Conservation (phyloP, 2,329 filamentous ascomycete species). For the Pestalotiopsis sp. region DNA sequence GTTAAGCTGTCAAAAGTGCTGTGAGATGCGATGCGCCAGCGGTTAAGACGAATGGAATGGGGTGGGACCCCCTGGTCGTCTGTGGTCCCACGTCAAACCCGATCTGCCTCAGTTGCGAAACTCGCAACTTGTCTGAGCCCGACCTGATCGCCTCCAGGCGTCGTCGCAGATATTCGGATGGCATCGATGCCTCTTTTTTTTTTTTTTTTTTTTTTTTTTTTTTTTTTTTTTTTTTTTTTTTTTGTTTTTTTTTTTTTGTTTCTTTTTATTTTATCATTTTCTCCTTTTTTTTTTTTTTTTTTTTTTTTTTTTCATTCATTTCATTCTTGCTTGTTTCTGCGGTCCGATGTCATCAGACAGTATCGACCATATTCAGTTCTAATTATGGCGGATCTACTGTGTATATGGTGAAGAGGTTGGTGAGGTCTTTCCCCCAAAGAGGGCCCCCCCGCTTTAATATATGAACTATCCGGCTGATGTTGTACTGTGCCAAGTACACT, state of each 20-base stretch:
- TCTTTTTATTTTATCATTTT: too few species aligned
- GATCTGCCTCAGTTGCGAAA: constrained; percentile 29
- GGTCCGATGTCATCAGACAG: background rate
- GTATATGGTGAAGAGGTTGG: background rate
- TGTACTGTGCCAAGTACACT: too few species aligned
- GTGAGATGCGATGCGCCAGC: background rate
- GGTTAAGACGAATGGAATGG: background rate
- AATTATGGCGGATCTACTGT: background rate
- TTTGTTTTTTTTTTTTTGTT: too few species aligned
- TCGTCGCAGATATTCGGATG: constrained; percentile 18
- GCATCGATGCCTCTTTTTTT: constrained; percentile 10
- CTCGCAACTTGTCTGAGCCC: constrained; percentile 23
- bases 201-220: too few species aligned
- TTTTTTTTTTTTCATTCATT: background rate
- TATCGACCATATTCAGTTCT: background rate
- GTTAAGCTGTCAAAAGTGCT: background rate
- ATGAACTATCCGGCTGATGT: background rate
- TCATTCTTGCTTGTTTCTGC: background rate
- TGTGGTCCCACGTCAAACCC: constrained; percentile 19
- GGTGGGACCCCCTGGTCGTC: constrained; percentile 5
- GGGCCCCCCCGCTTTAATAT: background rate
- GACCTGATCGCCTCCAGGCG: constrained; percentile 17
- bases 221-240: too few species aligned
- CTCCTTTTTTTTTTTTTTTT: too few species aligned
- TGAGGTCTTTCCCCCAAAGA: background rate